Evolutionary conservation across 2,329 filamentous ascomycete genomes (phyloP), one percentile per base, ranked within the genome.

Genomic region (Chaetomium sp.): DNA sequence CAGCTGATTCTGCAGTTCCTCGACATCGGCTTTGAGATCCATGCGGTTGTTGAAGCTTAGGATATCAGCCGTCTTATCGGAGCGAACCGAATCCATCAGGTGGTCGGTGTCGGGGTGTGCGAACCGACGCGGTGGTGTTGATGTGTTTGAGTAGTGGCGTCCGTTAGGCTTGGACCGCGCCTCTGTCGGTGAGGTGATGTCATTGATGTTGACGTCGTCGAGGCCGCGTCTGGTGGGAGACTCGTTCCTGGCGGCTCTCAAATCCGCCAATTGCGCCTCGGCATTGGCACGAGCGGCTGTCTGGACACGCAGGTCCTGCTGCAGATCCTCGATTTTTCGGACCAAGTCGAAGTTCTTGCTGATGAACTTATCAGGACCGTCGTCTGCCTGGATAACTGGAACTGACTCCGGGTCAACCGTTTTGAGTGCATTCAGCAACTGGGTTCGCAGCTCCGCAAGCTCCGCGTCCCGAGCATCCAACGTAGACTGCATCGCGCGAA

Each of bases 1-100:
- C 59, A 98, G 85, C 75, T 97, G 92, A 75, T 96, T 97, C 75
- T 97, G 94, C 29, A 97, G 83, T 76, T 96, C 89, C 75, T 98
- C 94, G 13, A 97, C 83, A 72, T 98, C 93, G 3, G 92, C 86
- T 73, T 93, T 95, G 65, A 96, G 81, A 74, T 98, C 94, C 88
- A 96, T 94, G 47, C 90, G 89, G 73, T 90, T 92, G 78, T 95
- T 94, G 78, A 92, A 92, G 70, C 88, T 89, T 50, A 93, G 81
- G 19, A 92, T 90, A 75, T 97, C 94, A 27, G 90, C 87, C 0
- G 92, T 97, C 63, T 88, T 86, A 74, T 98, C 94, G 2, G 93
- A 97, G 49, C 90, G 87, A 64, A 86, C 87, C 42, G 93, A 96
- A 73, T 96, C 91, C 68, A 89, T 84, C 38, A 82, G 70, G 12